Base-by-base conservation (phyloP, 768 basidiomycete genomes). In the Boletellus ananas region DNA sequence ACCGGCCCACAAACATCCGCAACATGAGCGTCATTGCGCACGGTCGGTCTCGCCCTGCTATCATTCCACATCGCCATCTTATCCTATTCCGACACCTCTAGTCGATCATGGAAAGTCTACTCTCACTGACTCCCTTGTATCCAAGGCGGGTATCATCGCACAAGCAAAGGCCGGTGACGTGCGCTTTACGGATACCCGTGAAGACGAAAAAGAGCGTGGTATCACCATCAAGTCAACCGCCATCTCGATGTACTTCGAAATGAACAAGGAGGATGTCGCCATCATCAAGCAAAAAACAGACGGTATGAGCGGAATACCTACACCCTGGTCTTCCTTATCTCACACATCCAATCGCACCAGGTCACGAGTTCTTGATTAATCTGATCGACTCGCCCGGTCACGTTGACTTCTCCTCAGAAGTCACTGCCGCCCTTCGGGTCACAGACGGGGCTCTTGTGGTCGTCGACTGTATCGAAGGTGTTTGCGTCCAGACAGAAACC, bases 71-170 rank as follows among this genome's bases (percentile, higher is more conserved):
- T 59, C 52, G n/a, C 49, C 33, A 40, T 58, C 59, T 61, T 31
- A 62, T 57, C 29, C 1, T 29, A 29, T 7, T 29, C 59, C 52
- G 33, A 46, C 34, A 41, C 53, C 16, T 10, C 27, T 65, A 92
- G 96, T 99, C 82, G 96, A 99, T 74, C 96, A 99, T 78, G 96
- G 96, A 77, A 99, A 99, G 75, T 99, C 96, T 49, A 99, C 96
- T 62, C 85, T 99, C 61, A 97, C 96, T 60, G 96, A 99, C 73
- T 97, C 95, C 36, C 80, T 99, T 39, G 94, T 99, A 68, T 94
- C 95, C 58, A 98, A 98, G 79, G 96, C 96, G 56, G 96, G 96
- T 81, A 99, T 99, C 71, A 97, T 99, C 62, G 95, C 96, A 54
- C 74, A 78, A 37, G 76, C 91, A 65, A 95, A 96, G 70, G 92